These are phyloP conservation scores for Pyrus communis DNA, from an alignment of 306 rosid species.

Conservation along the genomic window DNA sequence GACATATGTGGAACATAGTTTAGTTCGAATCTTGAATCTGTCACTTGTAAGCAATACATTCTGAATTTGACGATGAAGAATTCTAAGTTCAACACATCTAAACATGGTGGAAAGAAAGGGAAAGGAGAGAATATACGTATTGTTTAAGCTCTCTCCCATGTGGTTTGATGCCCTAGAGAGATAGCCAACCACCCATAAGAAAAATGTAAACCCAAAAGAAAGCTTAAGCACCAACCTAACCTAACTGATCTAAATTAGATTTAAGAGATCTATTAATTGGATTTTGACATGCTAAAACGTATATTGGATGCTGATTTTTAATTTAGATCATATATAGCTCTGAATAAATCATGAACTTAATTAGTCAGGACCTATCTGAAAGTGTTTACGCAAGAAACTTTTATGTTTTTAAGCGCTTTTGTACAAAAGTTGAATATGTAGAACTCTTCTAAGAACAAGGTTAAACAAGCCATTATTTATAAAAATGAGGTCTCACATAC, in stretches of 20 bases:
- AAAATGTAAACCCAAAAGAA: constrained; percentile 11
- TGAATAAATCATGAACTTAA: too few species aligned
- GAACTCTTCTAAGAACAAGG: too few species aligned
- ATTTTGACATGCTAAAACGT: background rate
- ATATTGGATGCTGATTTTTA: background rate
- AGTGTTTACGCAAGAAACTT: too few species aligned
- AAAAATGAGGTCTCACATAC: too few species aligned
- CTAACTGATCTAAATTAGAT: background rate
- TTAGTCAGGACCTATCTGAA: too few species aligned
- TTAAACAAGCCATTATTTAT: too few species aligned
- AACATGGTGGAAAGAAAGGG: background rate
- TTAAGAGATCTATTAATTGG: background rate
- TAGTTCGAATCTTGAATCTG: too few species aligned
- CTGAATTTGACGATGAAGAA: background rate
- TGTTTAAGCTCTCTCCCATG: constrained; percentile 19
- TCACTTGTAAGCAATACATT: background rate
- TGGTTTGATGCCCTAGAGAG: constrained; percentile 39
- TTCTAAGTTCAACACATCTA: background rate
- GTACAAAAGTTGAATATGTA: too few species aligned
- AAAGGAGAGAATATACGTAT: background rate
- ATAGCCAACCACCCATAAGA: constrained; percentile 22
- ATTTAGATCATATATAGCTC: background rate
- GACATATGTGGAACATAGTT: too few species aligned
- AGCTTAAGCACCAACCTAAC: constrained; percentile 16
- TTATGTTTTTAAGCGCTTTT: too few species aligned